Evolutionary conservation across 345 rosid species (phyloP).

Genomic region (Psidium guajava): DNA sequence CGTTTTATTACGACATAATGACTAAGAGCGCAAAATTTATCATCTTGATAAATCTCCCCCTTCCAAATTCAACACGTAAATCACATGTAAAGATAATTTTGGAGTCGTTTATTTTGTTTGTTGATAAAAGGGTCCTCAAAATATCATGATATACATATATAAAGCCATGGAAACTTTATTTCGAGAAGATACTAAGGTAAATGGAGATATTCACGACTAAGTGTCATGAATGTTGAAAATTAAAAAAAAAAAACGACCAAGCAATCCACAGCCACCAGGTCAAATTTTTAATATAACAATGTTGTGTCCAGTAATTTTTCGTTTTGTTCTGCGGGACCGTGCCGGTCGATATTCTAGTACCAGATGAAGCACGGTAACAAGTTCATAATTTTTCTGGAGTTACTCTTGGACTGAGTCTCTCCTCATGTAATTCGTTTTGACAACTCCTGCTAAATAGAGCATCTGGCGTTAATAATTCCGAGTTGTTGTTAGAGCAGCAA

Average conservation of each 20-base stretch:
- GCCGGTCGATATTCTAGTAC: neutral
- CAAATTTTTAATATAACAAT: neutral
- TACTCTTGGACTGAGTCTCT: neutral
- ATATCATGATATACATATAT: neutral
- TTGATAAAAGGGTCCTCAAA: neutral
- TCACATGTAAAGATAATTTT: neutral
- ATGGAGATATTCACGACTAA: neutral
- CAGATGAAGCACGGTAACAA: neutral
- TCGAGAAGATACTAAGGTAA: neutral
- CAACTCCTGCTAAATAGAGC: neutral
- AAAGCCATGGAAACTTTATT: neutral
- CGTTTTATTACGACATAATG: neutral
- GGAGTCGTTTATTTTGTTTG: neutral
- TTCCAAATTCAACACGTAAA: neutral
- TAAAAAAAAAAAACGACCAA: neutral
- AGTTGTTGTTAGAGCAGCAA: neutral
- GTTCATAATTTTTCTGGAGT: neutral
- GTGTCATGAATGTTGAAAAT: neutral
- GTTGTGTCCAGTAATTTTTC: fast-evolving
- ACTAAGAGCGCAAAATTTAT: neutral
- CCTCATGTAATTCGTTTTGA: neutral
- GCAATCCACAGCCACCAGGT: neutral
- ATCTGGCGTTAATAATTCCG: neutral
- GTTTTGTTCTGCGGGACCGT: fast-evolving
- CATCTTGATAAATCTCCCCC: neutral